Conservation (phyloP, 2,329 filamentous ascomycete genomes). For the Colletotrichum sp. region DNA sequence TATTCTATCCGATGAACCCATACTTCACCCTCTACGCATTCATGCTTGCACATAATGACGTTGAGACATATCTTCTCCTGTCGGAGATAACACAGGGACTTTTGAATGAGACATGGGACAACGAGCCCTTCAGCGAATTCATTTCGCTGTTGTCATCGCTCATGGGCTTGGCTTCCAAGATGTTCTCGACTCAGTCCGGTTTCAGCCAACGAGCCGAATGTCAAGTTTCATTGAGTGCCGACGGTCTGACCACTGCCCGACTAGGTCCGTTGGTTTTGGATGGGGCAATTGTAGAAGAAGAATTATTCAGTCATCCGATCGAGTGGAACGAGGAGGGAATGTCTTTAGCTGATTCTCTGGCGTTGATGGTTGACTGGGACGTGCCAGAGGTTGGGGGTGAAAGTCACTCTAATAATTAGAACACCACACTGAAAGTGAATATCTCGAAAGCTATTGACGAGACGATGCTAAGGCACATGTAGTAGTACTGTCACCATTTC, state of each 20-base stretch:
- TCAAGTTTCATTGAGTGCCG: no score
- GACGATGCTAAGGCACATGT: accelerated
- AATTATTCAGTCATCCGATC: neutral
- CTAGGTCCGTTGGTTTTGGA: no score
- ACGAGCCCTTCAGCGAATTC: accelerated
- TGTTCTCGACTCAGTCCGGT: no score
- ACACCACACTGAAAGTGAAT: accelerated
- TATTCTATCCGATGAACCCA: no score
- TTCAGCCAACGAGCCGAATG: accelerated
- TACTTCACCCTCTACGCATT: no score
- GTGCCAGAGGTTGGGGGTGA: accelerated
- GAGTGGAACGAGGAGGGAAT: neutral
- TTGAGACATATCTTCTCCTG: accelerated
- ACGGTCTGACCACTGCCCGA: accelerated
- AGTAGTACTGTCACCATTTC: no score
- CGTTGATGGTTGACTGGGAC: neutral
- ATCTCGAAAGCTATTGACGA: accelerated
- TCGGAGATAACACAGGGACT: no score
- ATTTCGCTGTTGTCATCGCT: no score
- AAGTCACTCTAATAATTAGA: neutral
- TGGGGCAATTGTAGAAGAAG: no score
- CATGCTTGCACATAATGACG: no score
- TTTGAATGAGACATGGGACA: accelerated
- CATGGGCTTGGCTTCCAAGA: no score
- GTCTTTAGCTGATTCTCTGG: neutral